A percentile compares a stretch with the other conserved stretches of the same genome.
phyloP scores from a whole-genome alignment of 2,329 filamentous ascomycete genomes.

The Xylariaceae sp. region DNA sequence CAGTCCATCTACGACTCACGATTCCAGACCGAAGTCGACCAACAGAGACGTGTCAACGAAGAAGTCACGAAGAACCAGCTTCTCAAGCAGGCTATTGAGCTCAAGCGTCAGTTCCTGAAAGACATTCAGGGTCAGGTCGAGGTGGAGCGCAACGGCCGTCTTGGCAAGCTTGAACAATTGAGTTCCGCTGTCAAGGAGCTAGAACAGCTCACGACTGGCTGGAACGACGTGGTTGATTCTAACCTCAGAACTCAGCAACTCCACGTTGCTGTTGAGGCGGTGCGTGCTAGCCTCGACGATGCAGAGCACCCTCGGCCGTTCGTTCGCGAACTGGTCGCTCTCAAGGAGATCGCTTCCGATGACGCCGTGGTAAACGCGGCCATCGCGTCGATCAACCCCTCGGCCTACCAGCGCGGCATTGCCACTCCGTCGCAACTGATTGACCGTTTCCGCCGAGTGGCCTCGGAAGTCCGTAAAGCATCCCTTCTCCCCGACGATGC shows the following conservation, averaged over 20 bases:
- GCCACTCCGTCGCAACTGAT: conserved; percentile 79
- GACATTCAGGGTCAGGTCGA: conserved; percentile 81
- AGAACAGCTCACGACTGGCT: conserved; percentile 79
- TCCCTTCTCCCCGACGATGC: conserved; percentile 87
- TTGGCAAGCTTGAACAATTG: conserved; percentile 79
- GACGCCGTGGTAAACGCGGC: conserved; percentile 86
- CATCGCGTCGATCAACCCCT: conserved; percentile 92
- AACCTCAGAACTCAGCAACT: conserved; percentile 95
- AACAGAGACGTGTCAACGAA: conserved; percentile 74
- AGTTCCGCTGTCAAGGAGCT: conserved; percentile 73
- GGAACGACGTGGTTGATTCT: conserved; percentile 83
- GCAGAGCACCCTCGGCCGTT: conserved; percentile 74
- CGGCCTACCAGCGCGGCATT: conserved; percentile 88
- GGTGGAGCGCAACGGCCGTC: conserved; percentile 76
- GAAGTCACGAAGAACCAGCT: conserved; percentile 79
- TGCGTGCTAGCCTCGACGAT: conserved; percentile 75
- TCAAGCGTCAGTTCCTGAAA: conserved; percentile 78
- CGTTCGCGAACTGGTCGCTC: conserved; percentile 82
- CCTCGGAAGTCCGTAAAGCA: conserved; percentile 88
- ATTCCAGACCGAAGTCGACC: conserved; percentile 70
- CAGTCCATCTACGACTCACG: conserved; percentile 74
- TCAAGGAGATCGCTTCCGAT: conserved; percentile 84
- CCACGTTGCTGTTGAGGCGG: conserved; percentile 90
- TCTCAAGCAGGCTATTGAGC: conserved; percentile 79
- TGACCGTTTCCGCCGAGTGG: conserved; percentile 92